Evolutionary conservation across 306 rosid species (phyloP), one percentile per base, ranked within the genome.

Genomic region (Corylus heterophylla): DNA sequence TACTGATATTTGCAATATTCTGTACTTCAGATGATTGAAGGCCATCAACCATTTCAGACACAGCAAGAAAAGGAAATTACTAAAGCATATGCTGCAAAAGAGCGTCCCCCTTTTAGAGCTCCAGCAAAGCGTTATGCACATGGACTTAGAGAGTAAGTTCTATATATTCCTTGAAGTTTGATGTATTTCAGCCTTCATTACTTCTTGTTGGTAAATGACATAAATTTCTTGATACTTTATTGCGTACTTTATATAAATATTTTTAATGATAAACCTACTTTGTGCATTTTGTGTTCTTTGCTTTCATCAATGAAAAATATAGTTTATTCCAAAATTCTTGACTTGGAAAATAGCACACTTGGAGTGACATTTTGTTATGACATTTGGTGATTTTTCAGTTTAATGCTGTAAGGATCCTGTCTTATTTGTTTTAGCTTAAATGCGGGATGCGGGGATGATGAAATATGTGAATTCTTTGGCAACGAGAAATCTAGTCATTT

Each of bases 101-200:
- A 85, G 79, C 95, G 97, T 44, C 98, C 98, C 1, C 90, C 97
- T 77, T 94, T 94, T 74, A 84, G 64, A 76, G 97, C 98, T 78
- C 90, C 97, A 54, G 16, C 86, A 71, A 92, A 91, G 87, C 87
- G 47, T 73, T 92, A 91, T 78, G 84, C 93, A 27, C 91, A 87
- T 86, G 97, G 97, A 78, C 86, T 94, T 74, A 91, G 77, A 86
- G 93, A 84, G 98, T 94, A 78, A 82, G 94, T 81, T 22, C 45
- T 47, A 4, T 63, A 35, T 64, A 66, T 74, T 77, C 81, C 74
- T 81, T 75, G 51, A 50, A 72, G n/a, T 71, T 80, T 77, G 42
- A 20, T 50, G 67, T 68, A 71, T 48, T 27, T 52, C 42, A 17
- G 9, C 42, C 56, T 58, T 73, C 42, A 10, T 55, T 81, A 48